Evolutionary conservation across 306 rosid genomes (phyloP).

Genomic region (Cyclanthera cordifolia): DNA sequence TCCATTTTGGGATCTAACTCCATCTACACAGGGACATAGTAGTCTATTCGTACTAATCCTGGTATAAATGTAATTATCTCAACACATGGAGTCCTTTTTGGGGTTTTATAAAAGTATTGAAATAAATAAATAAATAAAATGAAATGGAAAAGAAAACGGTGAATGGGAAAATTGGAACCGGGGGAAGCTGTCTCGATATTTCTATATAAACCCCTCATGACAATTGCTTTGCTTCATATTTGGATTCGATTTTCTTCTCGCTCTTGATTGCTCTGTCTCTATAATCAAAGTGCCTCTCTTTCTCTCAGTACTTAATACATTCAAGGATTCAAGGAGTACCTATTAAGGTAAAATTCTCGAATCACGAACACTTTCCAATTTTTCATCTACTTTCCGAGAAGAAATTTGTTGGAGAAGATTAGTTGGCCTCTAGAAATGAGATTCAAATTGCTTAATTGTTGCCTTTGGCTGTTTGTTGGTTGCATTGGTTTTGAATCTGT

Average conservation of each 20-base stretch:
- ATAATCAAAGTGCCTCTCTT: slow-evolving; percentile 25
- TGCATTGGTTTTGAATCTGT: slow-evolving; percentile 8
- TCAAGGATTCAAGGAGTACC: slow-evolving; percentile 12
- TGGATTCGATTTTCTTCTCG: slow-evolving; percentile 20
- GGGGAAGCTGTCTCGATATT: slow-evolving; percentile 32
- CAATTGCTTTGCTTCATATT: slow-evolving; percentile 38
- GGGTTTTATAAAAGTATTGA: slow-evolving; percentile 9
- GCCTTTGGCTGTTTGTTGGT: slow-evolving; percentile 10
- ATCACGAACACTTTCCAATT: background rate
- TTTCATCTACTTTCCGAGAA: background rate
- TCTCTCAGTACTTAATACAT: background rate
- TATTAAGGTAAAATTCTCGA: slow-evolving; percentile 7
- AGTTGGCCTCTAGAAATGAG: slow-evolving; percentile 10
- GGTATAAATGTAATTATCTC: background rate
- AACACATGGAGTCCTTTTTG: background rate
- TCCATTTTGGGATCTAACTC: background rate
- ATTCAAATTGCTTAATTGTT: background rate
- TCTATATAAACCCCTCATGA: slow-evolving; percentile 75
- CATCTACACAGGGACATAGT: background rate
- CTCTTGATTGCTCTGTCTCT: slow-evolving; percentile 21
- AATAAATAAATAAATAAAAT: background rate
- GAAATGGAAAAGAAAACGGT: slow-evolving; percentile 20
- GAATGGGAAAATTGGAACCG: slow-evolving; percentile 31
- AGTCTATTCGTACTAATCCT: background rate
- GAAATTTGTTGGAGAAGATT: background rate